These are phyloP conservation scores for Aspergillus intermedius DNA, from an alignment of 2,329 filamentous ascomycete species.

Conservation along the genomic window DNA sequence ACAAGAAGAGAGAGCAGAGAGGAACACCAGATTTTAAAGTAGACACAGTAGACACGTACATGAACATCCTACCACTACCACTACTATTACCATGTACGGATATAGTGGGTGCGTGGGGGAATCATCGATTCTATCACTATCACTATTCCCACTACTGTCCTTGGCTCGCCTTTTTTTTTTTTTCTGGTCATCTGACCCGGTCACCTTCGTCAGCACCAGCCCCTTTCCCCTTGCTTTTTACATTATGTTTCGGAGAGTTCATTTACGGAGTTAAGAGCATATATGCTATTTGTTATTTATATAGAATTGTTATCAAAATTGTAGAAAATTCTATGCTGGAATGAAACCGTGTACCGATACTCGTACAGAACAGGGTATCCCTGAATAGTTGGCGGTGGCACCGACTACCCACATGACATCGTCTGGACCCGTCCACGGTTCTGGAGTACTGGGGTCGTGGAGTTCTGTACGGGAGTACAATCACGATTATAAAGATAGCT, in stretches of 20 bases:
- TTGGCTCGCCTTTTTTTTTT: constrained; percentile 11
- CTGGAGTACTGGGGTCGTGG: no score
- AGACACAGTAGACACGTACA: background rate
- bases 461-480: no score
- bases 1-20: constrained; percentile 10
- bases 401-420: no score
- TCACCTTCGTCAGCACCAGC: constrained; percentile 11
- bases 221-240: constrained; percentile 12
- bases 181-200: constrained; percentile 17
- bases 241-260: no score
- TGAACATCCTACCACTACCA: background rate
- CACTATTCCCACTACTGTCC: background rate
- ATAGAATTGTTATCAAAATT: background rate
- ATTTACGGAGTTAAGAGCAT: no score
- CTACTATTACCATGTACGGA: background rate
- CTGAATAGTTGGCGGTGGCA: no score
- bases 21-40: background rate
- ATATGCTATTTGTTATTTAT: background rate
- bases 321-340: no score
- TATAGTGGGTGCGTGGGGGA: constrained; percentile 20
- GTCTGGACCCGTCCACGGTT: no score
- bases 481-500: no score
- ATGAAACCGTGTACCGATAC: no score
- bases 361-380: no score
- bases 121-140: constrained; percentile 1